A percentile compares a stretch with the other conserved stretches of the same genome.
These are phyloP conservation scores for Aspergillus caelatus DNA, from an alignment of 2,329 filamentous ascomycete genomes.

Conservation along the genomic window DNA sequence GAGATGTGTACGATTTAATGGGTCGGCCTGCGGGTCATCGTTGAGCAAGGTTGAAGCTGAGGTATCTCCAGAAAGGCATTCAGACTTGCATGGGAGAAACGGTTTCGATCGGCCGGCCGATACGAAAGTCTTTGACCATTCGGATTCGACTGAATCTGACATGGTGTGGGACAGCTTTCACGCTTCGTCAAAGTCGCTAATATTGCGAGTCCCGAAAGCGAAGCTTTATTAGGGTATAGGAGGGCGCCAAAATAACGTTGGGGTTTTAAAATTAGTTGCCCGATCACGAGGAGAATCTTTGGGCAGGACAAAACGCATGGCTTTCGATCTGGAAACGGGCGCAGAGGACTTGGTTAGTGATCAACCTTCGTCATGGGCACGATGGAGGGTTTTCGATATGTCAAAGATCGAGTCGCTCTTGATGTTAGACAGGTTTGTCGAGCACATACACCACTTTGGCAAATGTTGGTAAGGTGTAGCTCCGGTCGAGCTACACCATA, in stretches of 20 bases:
- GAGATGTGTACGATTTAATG: slow-evolving; percentile 36
- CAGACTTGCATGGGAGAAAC: slow-evolving; percentile 35
- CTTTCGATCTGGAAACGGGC: slow-evolving; percentile 18
- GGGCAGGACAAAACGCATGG: slow-evolving; percentile 28
- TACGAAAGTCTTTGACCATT: slow-evolving; percentile 32
- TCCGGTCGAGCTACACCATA: slow-evolving; percentile 25
- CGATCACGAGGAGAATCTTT: slow-evolving; percentile 22
- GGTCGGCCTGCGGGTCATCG: slow-evolving; percentile 27
- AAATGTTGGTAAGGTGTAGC: slow-evolving; percentile 13
- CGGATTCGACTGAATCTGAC: slow-evolving; percentile 36
- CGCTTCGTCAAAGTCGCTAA: background rate
- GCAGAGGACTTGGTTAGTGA: slow-evolving; percentile 1
- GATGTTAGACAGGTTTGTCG: slow-evolving; percentile 4
- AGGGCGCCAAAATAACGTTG: slow-evolving; percentile 25
- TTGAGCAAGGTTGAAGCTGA: slow-evolving; percentile 25
- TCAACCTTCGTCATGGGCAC: background rate
- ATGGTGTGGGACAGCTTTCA: slow-evolving; percentile 23
- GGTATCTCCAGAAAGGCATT: slow-evolving; percentile 29
- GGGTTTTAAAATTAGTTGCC: slow-evolving; percentile 22
- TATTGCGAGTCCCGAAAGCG: background rate
- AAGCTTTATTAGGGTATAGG: slow-evolving; percentile 22
- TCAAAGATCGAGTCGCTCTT: slow-evolving; percentile 1
- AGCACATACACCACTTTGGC: slow-evolving; percentile 16
- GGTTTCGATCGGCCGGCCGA: slow-evolving; percentile 27
- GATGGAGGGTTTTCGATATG: background rate